Conservation (phyloP, 2,329 filamentous ascomycete species). For the Stachybotrys chartarum region DNA sequence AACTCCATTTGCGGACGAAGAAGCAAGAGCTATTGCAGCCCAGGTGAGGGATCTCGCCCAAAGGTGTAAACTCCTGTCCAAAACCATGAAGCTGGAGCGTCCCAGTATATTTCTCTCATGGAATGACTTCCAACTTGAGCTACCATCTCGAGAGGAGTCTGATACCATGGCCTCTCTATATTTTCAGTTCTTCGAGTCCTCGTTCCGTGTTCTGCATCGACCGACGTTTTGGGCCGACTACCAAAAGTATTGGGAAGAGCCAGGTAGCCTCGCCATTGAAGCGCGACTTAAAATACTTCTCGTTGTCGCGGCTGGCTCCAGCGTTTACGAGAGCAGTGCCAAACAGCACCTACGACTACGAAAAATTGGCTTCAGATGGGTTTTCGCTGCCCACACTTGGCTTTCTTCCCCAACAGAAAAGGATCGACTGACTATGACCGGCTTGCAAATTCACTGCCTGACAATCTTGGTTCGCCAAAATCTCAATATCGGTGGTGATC, state of each 20-base stretch:
- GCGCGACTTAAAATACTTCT: conserved; percentile 29
- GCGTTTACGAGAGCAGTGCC: conserved; percentile 15
- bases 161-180: conserved; percentile 38
- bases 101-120: neutral
- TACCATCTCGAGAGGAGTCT: conserved; percentile 20
- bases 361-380: conserved; percentile 25
- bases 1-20: neutral
- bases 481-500: conserved; percentile 31
- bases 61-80: conserved; percentile 25
- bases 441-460: conserved; percentile 32
- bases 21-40: conserved; percentile 15
- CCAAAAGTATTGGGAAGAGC: conserved; percentile 33
- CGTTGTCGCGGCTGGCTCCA: conserved; percentile 32
- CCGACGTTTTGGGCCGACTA: conserved; percentile 47
- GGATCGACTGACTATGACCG: conserved; percentile 17
- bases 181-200: conserved; percentile 40
- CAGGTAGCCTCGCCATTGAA: conserved; percentile 12
- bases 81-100: conserved; percentile 17
- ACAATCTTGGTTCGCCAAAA: conserved; percentile 30
- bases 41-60: conserved; percentile 20
- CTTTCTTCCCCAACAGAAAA: conserved; percentile 31
- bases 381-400: conserved; percentile 33
- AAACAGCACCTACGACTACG: conserved; percentile 15
- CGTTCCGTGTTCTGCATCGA: conserved; percentile 44
- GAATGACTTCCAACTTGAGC: neutral